phyloP scores from a whole-genome alignment of 768 basidiomycete species.

The Suillus variegatus region DNA sequence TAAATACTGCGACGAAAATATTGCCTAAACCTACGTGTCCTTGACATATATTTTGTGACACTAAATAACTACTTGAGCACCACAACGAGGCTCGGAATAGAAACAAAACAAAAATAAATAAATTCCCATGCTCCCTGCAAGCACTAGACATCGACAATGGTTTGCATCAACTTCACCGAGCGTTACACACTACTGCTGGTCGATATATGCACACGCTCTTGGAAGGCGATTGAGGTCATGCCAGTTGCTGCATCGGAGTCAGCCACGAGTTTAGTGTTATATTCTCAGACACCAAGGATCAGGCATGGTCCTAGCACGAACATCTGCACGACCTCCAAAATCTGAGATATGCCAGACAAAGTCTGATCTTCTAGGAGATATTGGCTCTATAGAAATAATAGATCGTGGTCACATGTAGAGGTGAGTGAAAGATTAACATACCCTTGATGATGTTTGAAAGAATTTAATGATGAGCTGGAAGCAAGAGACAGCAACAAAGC shows the following conservation, averaged over 20 bases:
- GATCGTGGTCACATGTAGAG: background rate
- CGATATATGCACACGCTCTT: background rate
- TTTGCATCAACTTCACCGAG: background rate
- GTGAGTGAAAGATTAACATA: background rate
- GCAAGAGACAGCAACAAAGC: background rate
- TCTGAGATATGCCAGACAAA: background rate
- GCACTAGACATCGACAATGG: too few relatives aligned
- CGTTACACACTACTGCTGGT: background rate
- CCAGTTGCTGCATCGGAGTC: background rate
- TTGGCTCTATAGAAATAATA: background rate
- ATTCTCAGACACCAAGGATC: background rate
- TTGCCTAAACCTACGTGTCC: too few relatives aligned
- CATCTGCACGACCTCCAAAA: background rate
- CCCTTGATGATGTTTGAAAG: background rate
- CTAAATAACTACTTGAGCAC: too few relatives aligned
- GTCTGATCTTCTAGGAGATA: background rate
- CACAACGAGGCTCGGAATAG: too few relatives aligned
- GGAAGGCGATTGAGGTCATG: background rate
- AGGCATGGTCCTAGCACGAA: background rate
- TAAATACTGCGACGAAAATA: too few relatives aligned
- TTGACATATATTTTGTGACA: too few relatives aligned
- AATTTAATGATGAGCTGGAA: background rate
- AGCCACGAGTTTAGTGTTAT: background rate
- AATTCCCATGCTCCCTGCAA: too few relatives aligned
- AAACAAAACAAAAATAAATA: too few relatives aligned